Percentiles rank a stretch among this genome's conserved stretches.
Conservation (phyloP, 441 rosid species). For the Euphorbia schlechtendalii region DNA sequence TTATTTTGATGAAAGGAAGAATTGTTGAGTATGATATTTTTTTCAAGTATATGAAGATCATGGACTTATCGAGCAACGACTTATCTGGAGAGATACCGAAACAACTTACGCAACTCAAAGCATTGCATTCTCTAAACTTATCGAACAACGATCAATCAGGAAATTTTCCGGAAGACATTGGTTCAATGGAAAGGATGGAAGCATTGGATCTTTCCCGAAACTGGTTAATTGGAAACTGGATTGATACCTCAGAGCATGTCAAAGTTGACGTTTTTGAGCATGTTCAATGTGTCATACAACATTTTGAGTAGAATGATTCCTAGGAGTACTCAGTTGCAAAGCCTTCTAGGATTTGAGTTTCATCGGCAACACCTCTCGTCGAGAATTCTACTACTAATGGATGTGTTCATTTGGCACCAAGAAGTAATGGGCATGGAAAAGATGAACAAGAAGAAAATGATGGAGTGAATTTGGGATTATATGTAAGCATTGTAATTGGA, state of each 20-base stretch:
- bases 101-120: constrained; percentile 5
- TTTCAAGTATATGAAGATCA: background rate
- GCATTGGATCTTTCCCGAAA: constrained; percentile 19
- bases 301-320: constrained; percentile 18
- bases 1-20: constrained; percentile 15
- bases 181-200: constrained; percentile 19
- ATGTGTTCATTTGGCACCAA: too few species aligned
- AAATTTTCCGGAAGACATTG: background rate
- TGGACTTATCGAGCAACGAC: constrained; percentile 14
- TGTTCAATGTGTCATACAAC: constrained; percentile 24
- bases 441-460: background rate
- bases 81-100: constrained; percentile 13
- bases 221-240: constrained; percentile 16
- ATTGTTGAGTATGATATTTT: background rate
- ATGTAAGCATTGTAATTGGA: constrained; percentile 15
- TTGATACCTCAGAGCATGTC: constrained; percentile 18
- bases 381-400: constrained; percentile 3
- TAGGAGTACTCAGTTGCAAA: constrained; percentile 22
- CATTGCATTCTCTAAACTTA: constrained; percentile 15
- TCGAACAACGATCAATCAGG: constrained; percentile 14
- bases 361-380: constrained; percentile 20
- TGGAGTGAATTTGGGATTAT: background rate
- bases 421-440: background rate
- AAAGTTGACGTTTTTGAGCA: constrained; percentile 12
- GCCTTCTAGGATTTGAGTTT: constrained; percentile 14